phyloP scores from a whole-genome alignment of 1,139 yeast genomes.

The Lodderomyces orthopsilosis region DNA sequence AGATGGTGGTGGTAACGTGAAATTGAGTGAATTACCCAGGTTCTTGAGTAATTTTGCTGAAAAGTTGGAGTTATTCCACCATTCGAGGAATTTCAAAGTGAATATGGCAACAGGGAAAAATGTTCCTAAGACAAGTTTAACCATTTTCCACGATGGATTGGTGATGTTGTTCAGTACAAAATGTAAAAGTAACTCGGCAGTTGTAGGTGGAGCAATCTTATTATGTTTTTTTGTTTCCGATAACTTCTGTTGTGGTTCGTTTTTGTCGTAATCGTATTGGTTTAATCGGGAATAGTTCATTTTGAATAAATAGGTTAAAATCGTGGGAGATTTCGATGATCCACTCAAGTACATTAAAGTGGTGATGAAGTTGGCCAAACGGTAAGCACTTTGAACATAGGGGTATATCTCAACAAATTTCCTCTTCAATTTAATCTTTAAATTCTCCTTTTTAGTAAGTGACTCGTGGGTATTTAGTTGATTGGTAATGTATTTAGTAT shows the following conservation, averaged over 20 bases:
- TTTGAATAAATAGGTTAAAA: constrained; percentile 59
- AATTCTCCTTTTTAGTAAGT: constrained; percentile 26
- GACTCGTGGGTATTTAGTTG: constrained; percentile 36
- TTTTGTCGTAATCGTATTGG: constrained; percentile 56
- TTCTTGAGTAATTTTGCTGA: constrained; percentile 59
- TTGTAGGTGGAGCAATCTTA: constrained; percentile 50
- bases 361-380: constrained; percentile 55
- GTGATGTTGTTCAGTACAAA: constrained; percentile 30
- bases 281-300: constrained; percentile 71
- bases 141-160: constrained; percentile 38
- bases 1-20: constrained; percentile 56
- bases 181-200: constrained; percentile 41
- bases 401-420: constrained; percentile 66
- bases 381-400: constrained; percentile 43
- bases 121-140: constrained; percentile 45
- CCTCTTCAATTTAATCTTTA: constrained; percentile 33
- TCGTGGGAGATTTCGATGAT: constrained; percentile 58
- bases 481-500: constrained; percentile 55
- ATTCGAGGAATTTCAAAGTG: constrained; percentile 79
- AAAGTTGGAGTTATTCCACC: constrained; percentile 89
- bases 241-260: constrained; percentile 48
- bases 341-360: constrained; percentile 71
- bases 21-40: constrained; percentile 47
- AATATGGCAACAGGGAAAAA: constrained; percentile 85
- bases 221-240: constrained; percentile 19